Percentiles rank a stretch among this genome's conserved stretches.
Conservation (phyloP, 129 eudicot species). For the Ambrosia trifida region DNA sequence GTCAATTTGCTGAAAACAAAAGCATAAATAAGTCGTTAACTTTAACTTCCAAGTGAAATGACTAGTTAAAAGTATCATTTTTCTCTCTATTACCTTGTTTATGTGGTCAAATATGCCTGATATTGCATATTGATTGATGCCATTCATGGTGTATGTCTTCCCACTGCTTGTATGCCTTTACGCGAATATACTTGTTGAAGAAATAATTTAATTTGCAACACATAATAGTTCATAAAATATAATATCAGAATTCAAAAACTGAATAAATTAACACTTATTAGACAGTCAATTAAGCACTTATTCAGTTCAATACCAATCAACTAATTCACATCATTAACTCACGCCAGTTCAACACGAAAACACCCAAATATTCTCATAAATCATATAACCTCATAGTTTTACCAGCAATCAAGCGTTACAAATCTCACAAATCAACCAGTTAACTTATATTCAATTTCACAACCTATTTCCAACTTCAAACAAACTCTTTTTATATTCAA, state of each 20-base stretch:
- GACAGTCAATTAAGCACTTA: background rate
- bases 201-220: conserved; percentile 27
- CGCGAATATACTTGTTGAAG: conserved; percentile 85
- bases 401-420: background rate
- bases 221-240: background rate
- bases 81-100: conserved; percentile 35
- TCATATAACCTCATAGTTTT: background rate
- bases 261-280: conserved; percentile 30
- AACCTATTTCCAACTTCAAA: too few species aligned
- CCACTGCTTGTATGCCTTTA: conserved; percentile 99
- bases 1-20: too few species aligned
- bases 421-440: background rate
- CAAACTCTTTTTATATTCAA: background rate
- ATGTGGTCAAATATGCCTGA: conserved; percentile 72
- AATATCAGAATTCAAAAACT: background rate
- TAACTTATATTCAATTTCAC: too few species aligned
- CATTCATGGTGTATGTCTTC: conserved; percentile 94
- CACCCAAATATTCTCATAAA: background rate
- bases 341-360: background rate
- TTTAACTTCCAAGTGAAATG: conserved; percentile 1
- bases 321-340: background rate
- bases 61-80: background rate
- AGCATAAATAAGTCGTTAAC: background rate
- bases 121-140: conserved; percentile 66
- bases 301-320: background rate